Percentiles rank a stretch among this genome's conserved stretches.
Evolutionary conservation across 2,329 filamentous ascomycete species (phyloP).

Genomic region (Cercospora janseana): DNA sequence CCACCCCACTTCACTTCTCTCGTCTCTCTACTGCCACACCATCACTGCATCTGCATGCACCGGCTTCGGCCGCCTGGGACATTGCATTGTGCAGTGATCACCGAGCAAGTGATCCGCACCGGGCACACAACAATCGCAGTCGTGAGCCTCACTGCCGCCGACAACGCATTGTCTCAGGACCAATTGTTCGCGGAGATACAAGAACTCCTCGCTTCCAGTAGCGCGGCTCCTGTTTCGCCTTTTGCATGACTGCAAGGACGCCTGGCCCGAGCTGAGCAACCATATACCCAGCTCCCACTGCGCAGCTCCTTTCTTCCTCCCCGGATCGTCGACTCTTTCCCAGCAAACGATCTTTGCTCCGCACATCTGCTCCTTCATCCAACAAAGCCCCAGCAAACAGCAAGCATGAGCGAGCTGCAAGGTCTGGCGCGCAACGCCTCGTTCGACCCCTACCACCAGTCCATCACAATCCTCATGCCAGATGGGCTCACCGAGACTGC

Average conservation of each 20-base stretch:
- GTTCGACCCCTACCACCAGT: conserved; percentile 55
- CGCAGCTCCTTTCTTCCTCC: conserved; percentile 17
- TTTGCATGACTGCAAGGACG: conserved; percentile 19
- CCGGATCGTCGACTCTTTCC: conserved; percentile 12
- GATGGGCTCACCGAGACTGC: conserved; percentile 47
- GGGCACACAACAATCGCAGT: conserved; percentile 17
- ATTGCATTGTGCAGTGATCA: conserved; percentile 11
- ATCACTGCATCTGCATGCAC: not conserved
- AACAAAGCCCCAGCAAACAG: conserved; percentile 16
- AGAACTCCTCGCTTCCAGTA: conserved; percentile 23
- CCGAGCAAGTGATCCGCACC: not conserved
- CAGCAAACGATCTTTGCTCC: conserved; percentile 18
- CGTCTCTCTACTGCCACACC: not conserved
- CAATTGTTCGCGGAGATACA: conserved; percentile 24
- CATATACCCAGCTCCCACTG: conserved; percentile 1
- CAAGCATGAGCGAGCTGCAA: not conserved
- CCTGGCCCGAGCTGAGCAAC: conserved; percentile 20
- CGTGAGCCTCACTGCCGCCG: not conserved
- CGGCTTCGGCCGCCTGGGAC: not conserved
- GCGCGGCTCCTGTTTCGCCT: conserved; percentile 18
- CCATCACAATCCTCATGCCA: conserved; percentile 46
- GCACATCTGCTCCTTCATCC: not conserved
- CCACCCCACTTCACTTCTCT: not conserved
- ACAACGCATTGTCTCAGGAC: conserved; percentile 21
- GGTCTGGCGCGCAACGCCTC: conserved; percentile 18